A percentile compares a stretch with the other conserved stretches of the same genome.
These are phyloP conservation scores for Glycine soja DNA, from an alignment of 306 rosid genomes.

Conservation along the genomic window DNA sequence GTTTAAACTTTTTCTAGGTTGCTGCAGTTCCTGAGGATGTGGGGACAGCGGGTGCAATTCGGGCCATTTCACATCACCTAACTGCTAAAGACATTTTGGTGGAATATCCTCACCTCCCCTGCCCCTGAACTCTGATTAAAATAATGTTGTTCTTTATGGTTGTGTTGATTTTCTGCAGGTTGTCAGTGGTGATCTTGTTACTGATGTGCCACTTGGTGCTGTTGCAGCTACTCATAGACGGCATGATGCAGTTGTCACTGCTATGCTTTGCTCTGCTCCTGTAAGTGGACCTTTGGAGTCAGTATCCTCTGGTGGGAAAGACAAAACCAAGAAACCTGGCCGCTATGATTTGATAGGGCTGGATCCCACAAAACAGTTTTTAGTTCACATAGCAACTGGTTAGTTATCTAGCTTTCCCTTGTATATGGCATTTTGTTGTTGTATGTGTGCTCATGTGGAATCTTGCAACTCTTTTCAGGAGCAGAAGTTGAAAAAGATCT, in stretches of 20 bases:
- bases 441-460: constrained; percentile 40
- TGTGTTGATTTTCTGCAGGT: constrained; percentile 68
- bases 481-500: constrained; percentile 87
- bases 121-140: constrained; percentile 22
- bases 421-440: constrained; percentile 11
- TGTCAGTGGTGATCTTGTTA: constrained; percentile 96
- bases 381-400: constrained; percentile 91
- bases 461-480: constrained; percentile 62
- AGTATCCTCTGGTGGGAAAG: constrained; percentile 89
- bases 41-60: constrained; percentile 96
- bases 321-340: constrained; percentile 85
- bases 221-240: constrained; percentile 98
- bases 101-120: constrained; percentile 29
- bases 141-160: constrained; percentile 41
- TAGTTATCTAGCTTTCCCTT: constrained; percentile 43
- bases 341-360: constrained; percentile 85
- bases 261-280: constrained; percentile 94
- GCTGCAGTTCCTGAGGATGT: constrained; percentile 95
- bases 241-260: constrained; percentile 90
- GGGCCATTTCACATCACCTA: constrained; percentile 83
- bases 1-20: constrained; percentile 66
- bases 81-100: constrained; percentile 93
- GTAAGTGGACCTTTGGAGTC: constrained; percentile 83
- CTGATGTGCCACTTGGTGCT: constrained; percentile 93
- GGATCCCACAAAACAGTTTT: constrained; percentile 87